Base-by-base conservation (phyloP, 805 yeast species). In the Saturnispora dispora region DNA sequence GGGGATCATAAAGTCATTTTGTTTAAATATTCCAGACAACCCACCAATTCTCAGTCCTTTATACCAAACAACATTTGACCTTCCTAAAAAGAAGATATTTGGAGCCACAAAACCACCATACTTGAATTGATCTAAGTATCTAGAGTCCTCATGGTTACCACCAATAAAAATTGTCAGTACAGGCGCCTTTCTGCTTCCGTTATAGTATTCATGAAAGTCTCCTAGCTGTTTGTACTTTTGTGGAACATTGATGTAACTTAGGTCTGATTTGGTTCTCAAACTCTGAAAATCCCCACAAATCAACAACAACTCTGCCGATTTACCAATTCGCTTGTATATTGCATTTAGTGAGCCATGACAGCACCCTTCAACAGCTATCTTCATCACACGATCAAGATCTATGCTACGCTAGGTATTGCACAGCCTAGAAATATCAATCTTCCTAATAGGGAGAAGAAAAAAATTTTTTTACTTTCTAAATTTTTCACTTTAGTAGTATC, bases 21-120 rank as follows among this genome's bases (percentile, higher is more conserved):
- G 64, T 55, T 85, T 82, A 67, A 71, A 90, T 3, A 93, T 89
- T 0, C 99, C 99, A 47, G 96, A 85, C 9, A 86, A 55, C 0
- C 96, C 96, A 23, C 81, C 84, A 25, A 93, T 86, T 53, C 84
- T 70, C 5, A 91, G 56, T 0, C 96, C 96, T 56, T 76, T 78
- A 59, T 70, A 85, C 82, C 86, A 81, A 2, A 93, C 68, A 2
- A 81, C 80, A 15, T 89, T 88, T 18, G 83, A 77, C 42, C 79
- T 78, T 0, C 99, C 99, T 58, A 93, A 61, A 62, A 81, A 93
- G 65, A 83, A 93, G 13, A 93, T 87, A 55, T 84, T 82, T 1
- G 88, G 87, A 1, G 96, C 95, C 1, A 86, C 90, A 87, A 91
- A 93, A 0, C 99, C 99, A 11, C 99, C 99, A 63, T 75, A 77